phyloP scores from a whole-genome alignment of 2,329 filamentous ascomycete genomes.

The Fusarium hostae region DNA sequence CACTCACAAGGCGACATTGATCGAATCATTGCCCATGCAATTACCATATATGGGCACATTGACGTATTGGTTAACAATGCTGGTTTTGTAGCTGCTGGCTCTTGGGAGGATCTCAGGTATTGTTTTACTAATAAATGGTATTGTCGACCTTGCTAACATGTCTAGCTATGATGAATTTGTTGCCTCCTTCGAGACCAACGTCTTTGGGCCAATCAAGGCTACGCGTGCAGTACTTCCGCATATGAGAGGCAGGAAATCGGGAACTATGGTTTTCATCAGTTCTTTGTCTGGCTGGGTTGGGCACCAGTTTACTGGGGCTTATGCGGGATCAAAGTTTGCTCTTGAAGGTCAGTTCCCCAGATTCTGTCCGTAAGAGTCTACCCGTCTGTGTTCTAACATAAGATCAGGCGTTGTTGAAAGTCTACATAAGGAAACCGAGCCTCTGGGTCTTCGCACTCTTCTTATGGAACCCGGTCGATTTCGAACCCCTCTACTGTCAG shows the following conservation, averaged over 20 bases:
- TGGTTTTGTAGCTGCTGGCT: slow-evolving; percentile 43
- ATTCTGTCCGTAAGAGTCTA: neutral
- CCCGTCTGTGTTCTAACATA: neutral
- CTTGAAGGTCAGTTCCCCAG: slow-evolving; percentile 3
- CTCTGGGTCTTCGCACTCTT: slow-evolving; percentile 9
- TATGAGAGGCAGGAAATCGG: neutral
- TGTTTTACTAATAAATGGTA: rapidly evolving
- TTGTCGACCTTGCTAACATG: neutral
- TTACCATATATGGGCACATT: slow-evolving; percentile 47
- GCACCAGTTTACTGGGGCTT: slow-evolving; percentile 7
- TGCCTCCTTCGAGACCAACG: slow-evolving; percentile 17
- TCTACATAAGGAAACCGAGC: slow-evolving; percentile 2
- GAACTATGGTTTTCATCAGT: slow-evolving; percentile 17
- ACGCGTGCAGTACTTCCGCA: slow-evolving; percentile 15
- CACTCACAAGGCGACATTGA: slow-evolving; percentile 27
- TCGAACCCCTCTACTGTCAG: slow-evolving; percentile 3
- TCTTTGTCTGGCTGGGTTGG: slow-evolving; percentile 9
- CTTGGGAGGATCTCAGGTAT: slow-evolving; percentile 48
- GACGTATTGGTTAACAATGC: slow-evolving; percentile 52
- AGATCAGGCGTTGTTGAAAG: slow-evolving; percentile 14
- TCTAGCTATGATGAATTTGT: slow-evolving; percentile 8
- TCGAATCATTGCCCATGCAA: slow-evolving; percentile 40
- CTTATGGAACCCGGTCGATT: slow-evolving; percentile 13
- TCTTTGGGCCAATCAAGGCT: slow-evolving; percentile 9
- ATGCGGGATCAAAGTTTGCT: slow-evolving; percentile 17